phyloP scores from a whole-genome alignment of 805 yeast genomes.

The Kluyveromyces lactis region DNA sequence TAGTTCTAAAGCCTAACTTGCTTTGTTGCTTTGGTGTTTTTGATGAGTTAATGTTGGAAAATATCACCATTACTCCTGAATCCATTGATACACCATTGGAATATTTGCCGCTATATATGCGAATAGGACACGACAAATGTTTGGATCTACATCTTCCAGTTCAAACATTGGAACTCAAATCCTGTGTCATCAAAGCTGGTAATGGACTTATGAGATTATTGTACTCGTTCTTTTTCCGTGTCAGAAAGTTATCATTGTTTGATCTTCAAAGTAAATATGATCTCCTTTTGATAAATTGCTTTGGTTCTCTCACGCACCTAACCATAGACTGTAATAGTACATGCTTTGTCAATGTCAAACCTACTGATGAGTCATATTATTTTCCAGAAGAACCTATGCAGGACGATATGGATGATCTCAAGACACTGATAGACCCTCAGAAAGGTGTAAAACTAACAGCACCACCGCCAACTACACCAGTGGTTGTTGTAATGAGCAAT shows the following conservation, averaged over 20 bases:
- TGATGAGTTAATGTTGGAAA: slow-evolving; percentile 35
- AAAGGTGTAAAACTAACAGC: slow-evolving; percentile 13
- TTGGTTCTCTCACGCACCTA: slow-evolving; percentile 32
- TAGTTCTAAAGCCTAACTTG: slow-evolving; percentile 33
- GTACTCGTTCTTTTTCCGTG: slow-evolving; percentile 35
- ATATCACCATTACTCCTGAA: slow-evolving; percentile 41
- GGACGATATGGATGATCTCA: slow-evolving; percentile 13
- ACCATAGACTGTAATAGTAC: slow-evolving; percentile 42
- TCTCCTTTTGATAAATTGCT: slow-evolving; percentile 41
- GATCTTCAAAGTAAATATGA: slow-evolving; percentile 37
- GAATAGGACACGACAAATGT: slow-evolving; percentile 13
- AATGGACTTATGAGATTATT: slow-evolving; percentile 31
- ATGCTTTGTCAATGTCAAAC: slow-evolving; percentile 28
- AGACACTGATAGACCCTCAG: slow-evolving; percentile 21
- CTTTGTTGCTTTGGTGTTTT: slow-evolving; percentile 39
- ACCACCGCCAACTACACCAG: slow-evolving; percentile 29
- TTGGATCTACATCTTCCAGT: slow-evolving; percentile 30
- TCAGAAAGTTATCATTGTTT: slow-evolving; percentile 31
- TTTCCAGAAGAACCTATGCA: slow-evolving; percentile 9
- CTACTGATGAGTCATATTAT: slow-evolving; percentile 21
- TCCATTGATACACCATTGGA: slow-evolving; percentile 31
- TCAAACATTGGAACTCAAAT: slow-evolving; percentile 24
- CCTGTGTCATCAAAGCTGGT: slow-evolving; percentile 30
- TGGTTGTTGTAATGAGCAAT: slow-evolving; percentile 20
- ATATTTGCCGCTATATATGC: slow-evolving; percentile 24